Base-by-base conservation (phyloP, 441 rosid genomes). In the Corymbia calophylla region DNA sequence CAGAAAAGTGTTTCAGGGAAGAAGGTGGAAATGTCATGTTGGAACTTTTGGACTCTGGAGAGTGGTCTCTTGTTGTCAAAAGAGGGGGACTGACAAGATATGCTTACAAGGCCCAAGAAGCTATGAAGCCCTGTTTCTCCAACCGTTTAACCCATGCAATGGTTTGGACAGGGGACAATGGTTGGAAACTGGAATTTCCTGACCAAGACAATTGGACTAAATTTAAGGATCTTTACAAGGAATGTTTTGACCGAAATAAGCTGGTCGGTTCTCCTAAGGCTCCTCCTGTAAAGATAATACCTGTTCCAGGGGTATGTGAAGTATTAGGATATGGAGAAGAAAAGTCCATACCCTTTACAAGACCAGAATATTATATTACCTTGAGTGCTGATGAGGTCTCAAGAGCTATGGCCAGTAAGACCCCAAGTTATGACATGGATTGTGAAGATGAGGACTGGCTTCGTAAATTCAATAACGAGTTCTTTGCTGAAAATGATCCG, bases 361-460 rank as follows among this genome's bases (percentile, higher is more conserved):
- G 95, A 89, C 97, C 99, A 9, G 91, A 92, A 90, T 55, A 80
- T 3, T 98, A 97, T 91, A 95, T 98, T 62, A 93, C 94, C 73
- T 88, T 93, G 35, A 90, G 88, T 85, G 93, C 88, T 32, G 96
- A 97, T 92, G 99, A 98, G 94, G 94, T 96, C 44, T 94, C 96
- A 47, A 97, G 99, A 94, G 98, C 96, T 88, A 86, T 98, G 94
- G 94, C 95, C 29, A 96, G 92, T 91, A 95, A 89, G 90, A 89
- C 91, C 19, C 96, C 98, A 31, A 93, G 89, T 88, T 97, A 97
- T 92, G 99, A 98, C 93, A 93, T 97, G 96, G 99, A 98, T 91
- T 95, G 95, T 48, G 99, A 98, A 91, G 99, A 98, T 92, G 99
- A 96, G 91, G 95, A 92, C 89, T 98, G 99, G 99, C 92, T 98